phyloP scores from a whole-genome alignment of 1,139 yeast species.

The Pichia sp. region DNA sequence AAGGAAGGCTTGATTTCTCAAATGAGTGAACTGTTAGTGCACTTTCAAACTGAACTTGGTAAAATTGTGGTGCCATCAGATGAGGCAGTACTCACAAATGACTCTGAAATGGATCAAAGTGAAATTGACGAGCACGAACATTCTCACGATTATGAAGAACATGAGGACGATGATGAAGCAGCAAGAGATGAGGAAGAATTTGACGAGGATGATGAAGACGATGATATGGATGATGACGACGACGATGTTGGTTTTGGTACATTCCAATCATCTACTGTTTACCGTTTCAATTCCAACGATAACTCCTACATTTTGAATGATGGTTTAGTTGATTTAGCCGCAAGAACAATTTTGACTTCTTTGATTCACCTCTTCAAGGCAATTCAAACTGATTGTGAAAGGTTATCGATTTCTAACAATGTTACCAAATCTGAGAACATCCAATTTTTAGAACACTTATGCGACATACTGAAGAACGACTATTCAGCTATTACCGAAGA shows the following conservation, averaged over 20 bases:
- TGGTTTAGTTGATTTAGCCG: constrained; percentile 4
- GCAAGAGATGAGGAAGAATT: not conserved
- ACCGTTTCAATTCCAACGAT: not conserved
- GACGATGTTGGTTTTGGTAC: constrained; percentile 5
- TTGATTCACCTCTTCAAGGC: constrained; percentile 14
- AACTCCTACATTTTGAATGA: constrained; percentile 8
- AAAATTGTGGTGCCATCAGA: constrained; percentile 9
- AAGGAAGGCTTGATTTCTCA: constrained; percentile 74
- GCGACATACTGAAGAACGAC: constrained; percentile 25
- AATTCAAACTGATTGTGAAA: constrained; percentile 23
- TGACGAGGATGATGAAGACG: constrained; percentile 12
- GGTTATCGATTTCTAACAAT: constrained; percentile 18
- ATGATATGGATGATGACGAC: constrained; percentile 17
- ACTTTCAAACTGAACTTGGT: constrained; percentile 2
- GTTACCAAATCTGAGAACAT: constrained; percentile 29
- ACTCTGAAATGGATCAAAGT: constrained; percentile 24
- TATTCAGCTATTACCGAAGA: constrained; percentile 27
- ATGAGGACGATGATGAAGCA: not conserved
- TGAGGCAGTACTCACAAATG: constrained; percentile 17
- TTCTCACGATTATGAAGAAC: constrained; percentile 22
- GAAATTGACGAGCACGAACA: constrained; percentile 24
- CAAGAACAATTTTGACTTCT: constrained; percentile 12
- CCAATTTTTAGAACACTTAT: constrained; percentile 31
- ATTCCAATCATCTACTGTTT: constrained; percentile 9
- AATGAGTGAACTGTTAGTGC: constrained; percentile 32